Conservation (phyloP, 1,284 basidiomycete species). For the Leccinum subrobustum region DNA sequence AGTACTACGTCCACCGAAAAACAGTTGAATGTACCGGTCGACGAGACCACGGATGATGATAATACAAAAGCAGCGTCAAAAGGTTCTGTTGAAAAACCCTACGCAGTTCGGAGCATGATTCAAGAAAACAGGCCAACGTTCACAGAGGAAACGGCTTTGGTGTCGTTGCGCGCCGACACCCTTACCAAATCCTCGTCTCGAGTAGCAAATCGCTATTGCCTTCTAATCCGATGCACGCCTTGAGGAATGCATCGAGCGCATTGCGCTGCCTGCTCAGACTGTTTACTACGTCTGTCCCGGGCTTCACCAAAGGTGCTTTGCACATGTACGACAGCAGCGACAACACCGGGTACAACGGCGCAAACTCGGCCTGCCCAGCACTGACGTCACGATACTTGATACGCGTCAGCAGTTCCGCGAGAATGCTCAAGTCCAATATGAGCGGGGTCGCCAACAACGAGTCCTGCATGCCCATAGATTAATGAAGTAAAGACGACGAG, state of each 20-base stretch:
- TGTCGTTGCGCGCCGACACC: background rate
- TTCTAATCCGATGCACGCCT: conserved; percentile 90
- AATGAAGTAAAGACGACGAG: conserved; percentile 5
- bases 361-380: conserved; percentile 56
- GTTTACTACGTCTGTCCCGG: conserved; percentile 94
- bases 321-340: conserved; percentile 89
- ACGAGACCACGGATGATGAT: background rate
- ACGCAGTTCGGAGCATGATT: background rate
- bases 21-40: background rate
- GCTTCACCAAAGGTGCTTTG: conserved; percentile 97
- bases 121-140: background rate
- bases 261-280: conserved; percentile 92
- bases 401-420: conserved; percentile 93
- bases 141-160: background rate
- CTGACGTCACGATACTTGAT: conserved; percentile 78
- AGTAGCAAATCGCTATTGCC: conserved; percentile 79
- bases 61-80: background rate
- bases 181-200: conserved; percentile 86
- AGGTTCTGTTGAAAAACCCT: background rate
- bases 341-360: conserved; percentile 83
- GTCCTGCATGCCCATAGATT: conserved; percentile 51
- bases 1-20: background rate
- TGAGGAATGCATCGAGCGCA: conserved; percentile 90
- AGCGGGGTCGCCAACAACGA: conserved; percentile 95
- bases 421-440: conserved; percentile 91